Conservation (phyloP, 2,329 filamentous ascomycete genomes). For the Gnomoniopsis sp. region DNA sequence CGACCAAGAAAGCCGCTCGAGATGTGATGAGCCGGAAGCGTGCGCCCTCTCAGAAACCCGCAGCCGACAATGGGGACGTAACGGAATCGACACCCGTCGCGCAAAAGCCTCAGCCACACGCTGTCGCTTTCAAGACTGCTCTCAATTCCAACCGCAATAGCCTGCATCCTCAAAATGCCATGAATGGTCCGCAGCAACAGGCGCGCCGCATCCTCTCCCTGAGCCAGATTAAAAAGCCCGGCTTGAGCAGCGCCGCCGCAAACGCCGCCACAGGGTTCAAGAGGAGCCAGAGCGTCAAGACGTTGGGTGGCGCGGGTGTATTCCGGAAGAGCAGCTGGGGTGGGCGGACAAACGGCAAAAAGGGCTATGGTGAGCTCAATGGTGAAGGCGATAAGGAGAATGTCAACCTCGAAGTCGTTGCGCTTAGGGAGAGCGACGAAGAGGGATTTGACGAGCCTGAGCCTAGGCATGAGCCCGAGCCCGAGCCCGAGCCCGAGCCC, state of each 20-base stretch:
- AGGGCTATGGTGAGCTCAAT: conserved; percentile 54
- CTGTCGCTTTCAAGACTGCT: conserved; percentile 48
- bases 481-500: not conserved
- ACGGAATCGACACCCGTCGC: conserved; percentile 24
- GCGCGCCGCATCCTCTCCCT: conserved; percentile 83
- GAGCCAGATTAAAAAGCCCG: conserved; percentile 75
- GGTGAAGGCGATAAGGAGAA: conserved; percentile 48
- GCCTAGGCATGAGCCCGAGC: conserved; percentile 19
- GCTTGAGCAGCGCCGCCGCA: conserved; percentile 5
- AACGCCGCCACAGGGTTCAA: conserved; percentile 62
- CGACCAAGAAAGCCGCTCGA: conserved; percentile 38
- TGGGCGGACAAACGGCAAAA: conserved; percentile 38
- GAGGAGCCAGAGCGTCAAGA: conserved; percentile 75
- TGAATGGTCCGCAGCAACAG: conserved; percentile 28
- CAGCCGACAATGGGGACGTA: conserved; percentile 23
- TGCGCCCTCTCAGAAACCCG: conserved; percentile 38
- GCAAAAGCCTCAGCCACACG: conserved; percentile 6
- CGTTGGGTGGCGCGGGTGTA: conserved; percentile 45
- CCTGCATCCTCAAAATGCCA: conserved; percentile 39
- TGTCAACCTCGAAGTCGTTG: conserved; percentile 28
- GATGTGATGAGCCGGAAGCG: conserved; percentile 60
- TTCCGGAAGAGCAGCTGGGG: conserved; percentile 70
- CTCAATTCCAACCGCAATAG: conserved; percentile 50
- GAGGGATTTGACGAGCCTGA: conserved; percentile 38
- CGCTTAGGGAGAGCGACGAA: conserved; percentile 57